These are phyloP conservation scores for Fraxinus baroniana DNA, from an alignment of 305 asterid species.

Conservation along the genomic window DNA sequence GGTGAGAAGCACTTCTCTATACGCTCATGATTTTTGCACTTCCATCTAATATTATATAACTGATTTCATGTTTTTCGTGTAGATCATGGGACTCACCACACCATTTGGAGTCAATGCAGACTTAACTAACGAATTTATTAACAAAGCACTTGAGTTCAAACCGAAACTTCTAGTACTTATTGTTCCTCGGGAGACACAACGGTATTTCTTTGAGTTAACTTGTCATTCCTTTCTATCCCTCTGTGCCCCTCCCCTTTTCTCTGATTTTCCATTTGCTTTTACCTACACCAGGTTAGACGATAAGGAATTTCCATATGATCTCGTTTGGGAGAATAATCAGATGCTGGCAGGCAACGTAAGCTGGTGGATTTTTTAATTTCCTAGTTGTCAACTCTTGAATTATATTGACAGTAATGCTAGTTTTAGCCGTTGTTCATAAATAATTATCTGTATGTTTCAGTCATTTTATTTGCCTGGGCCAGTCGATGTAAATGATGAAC, in stretches of 20 bases:
- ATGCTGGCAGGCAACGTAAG: conserved; percentile 67
- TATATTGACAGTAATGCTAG: background rate
- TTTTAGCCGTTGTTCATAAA: conserved; percentile 20
- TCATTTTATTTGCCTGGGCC: conserved; percentile 91
- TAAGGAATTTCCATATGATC: conserved; percentile 53
- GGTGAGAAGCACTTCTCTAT: conserved; percentile 37
- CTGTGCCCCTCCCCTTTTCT: background rate
- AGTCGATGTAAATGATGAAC: conserved; percentile 58
- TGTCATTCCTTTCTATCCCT: background rate
- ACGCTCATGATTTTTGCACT: background rate
- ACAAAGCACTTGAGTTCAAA: conserved; percentile 81
- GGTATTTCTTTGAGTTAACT: conserved; percentile 35
- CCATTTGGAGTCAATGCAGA: conserved; percentile 77
- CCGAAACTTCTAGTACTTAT: conserved; percentile 87
- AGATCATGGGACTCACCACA: conserved; percentile 98
- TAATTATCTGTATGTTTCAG: conserved; percentile 38
- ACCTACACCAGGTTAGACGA: conserved; percentile 55
- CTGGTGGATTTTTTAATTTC: conserved; percentile 1
- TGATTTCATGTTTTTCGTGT: conserved; percentile 19
- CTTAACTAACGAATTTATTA: conserved; percentile 71
- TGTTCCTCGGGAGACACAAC: conserved; percentile 64
- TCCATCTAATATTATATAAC: background rate
- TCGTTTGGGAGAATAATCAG: conserved; percentile 74
- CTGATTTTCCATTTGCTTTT: background rate
- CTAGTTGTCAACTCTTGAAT: background rate